Percentiles rank a stretch among this genome's conserved stretches.
These are phyloP conservation scores for Prunus mongolica DNA, from an alignment of 306 rosid genomes.

Conservation along the genomic window DNA sequence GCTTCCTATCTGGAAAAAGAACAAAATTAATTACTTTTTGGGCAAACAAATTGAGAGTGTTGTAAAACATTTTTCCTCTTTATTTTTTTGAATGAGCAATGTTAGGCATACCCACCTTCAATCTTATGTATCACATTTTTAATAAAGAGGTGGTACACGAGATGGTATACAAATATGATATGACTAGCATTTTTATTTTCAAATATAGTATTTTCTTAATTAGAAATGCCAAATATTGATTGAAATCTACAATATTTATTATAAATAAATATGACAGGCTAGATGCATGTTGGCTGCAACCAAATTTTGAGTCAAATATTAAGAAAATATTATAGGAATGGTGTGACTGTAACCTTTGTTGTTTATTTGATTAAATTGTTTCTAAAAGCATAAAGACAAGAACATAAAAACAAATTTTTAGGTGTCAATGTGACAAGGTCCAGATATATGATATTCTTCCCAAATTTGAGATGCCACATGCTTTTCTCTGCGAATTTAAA, in stretches of 20 bases:
- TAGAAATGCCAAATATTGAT: too few relatives aligned
- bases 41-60: background rate
- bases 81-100: background rate
- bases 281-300: background rate
- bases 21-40: background rate
- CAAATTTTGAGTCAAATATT: background rate
- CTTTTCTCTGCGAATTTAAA: background rate
- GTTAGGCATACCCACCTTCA: too few relatives aligned
- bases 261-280: background rate
- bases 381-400: background rate
- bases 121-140: too few relatives aligned
- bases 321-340: background rate
- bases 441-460: too few relatives aligned
- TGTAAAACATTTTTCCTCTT: background rate
- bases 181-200: too few relatives aligned
- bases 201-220: too few relatives aligned
- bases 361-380: background rate
- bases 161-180: too few relatives aligned
- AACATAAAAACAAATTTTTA: background rate
- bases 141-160: too few relatives aligned
- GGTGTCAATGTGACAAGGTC: background rate
- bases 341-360: background rate
- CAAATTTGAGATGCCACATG: background rate
- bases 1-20: background rate
- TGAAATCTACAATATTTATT: background rate